Evolutionary conservation across 331 rosid species (phyloP), one percentile per base, ranked within the genome.

Genomic region (Stylosanthes scabra): DNA sequence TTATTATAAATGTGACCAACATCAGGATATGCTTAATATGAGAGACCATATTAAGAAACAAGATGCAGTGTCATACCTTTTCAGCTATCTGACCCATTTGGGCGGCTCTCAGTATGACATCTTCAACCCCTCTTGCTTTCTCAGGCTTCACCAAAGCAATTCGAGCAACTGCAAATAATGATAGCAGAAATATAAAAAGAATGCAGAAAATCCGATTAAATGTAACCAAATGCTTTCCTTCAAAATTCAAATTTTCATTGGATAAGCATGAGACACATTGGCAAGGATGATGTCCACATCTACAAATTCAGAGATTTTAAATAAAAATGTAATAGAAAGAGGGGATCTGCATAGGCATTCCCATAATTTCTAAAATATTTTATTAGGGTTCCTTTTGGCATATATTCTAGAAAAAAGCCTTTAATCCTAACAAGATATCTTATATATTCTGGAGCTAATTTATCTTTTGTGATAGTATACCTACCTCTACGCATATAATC

Each of bases 121-220:
- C 99, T 85, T 95, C 99, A 41, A 95, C 99, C 37, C 98, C 89
- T 84, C 96, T 90, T 52, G 99, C 97, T 81, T 90, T 95, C 84
- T 92, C 99, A 37, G 99, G 98, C 79, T 95, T 95, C 87, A 95
- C 99, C 88, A 95, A 81, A 82, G 99, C 99, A 76, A 95, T 95
- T 63, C 99, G 92, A 78, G 99, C 83, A 84, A 95, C 99, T 95
- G 82, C 70, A 75, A 16, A 71, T 71, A 54, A 68, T 37, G 73
- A 80, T 66, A 63, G 82, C 61, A 59, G 31, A 50, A 78, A 46
- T 61, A 13, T 20, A n/a, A 68, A 66, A 66, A 58, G 9, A 37
- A 46, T 4, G 11, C 14, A 49, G 49, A 6, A 52, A 39, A 55
- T 51, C 29, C 47, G 49, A 40, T 47, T 63, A 37, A 5, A 42